Conservation (phyloP, 1,284 basidiomycete genomes). For the Xanthoconium separans region DNA sequence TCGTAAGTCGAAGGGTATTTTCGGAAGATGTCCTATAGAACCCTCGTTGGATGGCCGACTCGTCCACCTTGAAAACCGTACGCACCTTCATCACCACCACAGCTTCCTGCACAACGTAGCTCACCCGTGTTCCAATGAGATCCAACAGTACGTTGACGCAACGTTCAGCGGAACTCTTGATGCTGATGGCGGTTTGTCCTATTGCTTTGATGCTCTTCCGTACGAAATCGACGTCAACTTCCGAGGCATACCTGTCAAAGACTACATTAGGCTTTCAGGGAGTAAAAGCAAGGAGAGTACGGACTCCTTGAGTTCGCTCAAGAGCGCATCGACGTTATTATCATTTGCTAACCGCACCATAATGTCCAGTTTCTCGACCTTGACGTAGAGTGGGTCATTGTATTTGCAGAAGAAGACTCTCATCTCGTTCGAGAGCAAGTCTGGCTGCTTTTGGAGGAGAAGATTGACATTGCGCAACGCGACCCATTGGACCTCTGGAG, state of each 20-base stretch:
- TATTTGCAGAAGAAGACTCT: slow-evolving; percentile 99
- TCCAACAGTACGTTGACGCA: slow-evolving; percentile 94
- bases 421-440: slow-evolving; percentile 93
- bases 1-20: slow-evolving; percentile 98
- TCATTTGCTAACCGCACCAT: slow-evolving; percentile 95
- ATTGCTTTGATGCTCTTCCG: slow-evolving; percentile 93
- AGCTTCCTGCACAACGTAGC: slow-evolving; percentile 97
- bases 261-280: background rate
- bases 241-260: slow-evolving; percentile 79
- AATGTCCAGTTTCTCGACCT: slow-evolving; percentile 97
- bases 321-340: slow-evolving; percentile 89
- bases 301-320: slow-evolving; percentile 95
- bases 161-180: slow-evolving; percentile 88
- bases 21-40: slow-evolving; percentile 87
- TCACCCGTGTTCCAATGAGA: slow-evolving; percentile 89
- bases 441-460: slow-evolving; percentile 88
- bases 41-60: background rate
- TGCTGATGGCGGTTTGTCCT: slow-evolving; percentile 95
- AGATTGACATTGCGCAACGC: slow-evolving; percentile 96
- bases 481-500: slow-evolving; percentile 94
- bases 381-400: slow-evolving; percentile 98
- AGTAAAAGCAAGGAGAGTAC: slow-evolving; percentile 24
- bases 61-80: background rate
- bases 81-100: slow-evolving; percentile 96
- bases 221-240: slow-evolving; percentile 98